These are phyloP conservation scores for Eutrema salsugineum DNA, from an alignment of 441 rosid species.

Conservation along the genomic window DNA sequence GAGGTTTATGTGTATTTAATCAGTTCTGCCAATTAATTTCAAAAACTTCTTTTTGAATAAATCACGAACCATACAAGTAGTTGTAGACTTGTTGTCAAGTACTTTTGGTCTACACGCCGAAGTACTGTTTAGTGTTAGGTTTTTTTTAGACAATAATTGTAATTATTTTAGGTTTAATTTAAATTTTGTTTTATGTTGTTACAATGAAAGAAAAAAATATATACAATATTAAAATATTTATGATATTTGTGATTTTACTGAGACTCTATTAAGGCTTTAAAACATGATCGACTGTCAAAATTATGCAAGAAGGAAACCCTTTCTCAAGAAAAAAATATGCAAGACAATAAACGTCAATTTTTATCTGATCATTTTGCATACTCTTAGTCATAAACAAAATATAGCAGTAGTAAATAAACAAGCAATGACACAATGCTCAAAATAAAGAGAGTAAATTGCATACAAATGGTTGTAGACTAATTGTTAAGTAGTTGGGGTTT, in stretches of 20 bases:
- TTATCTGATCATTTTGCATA: not conserved
- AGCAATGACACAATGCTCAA: too few relatives aligned
- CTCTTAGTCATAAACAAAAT: not conserved
- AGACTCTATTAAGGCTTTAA: not conserved
- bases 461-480: not conserved
- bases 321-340: not conserved
- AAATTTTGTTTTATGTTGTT: not conserved
- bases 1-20: constrained; percentile 2
- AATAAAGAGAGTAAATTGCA: not conserved
- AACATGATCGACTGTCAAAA: not conserved
- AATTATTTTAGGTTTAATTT: not conserved
- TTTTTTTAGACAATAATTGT: constrained; percentile 10
- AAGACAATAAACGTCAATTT: not conserved
- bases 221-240: not conserved
- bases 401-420: not conserved
- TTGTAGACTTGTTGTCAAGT: constrained; percentile 23
- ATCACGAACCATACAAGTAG: constrained; percentile 20
- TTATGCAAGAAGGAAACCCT: not conserved
- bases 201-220: not conserved
- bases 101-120: constrained; percentile 25
- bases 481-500: not conserved
- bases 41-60: not conserved
- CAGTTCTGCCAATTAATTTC: not conserved
- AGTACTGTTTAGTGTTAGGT: constrained; percentile 10
- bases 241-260: not conserved